Evolutionary conservation across 352 stramenopile species (phyloP), one percentile per base, ranked within the genome.

Genomic region (Globisporangium alternatum): DNA sequence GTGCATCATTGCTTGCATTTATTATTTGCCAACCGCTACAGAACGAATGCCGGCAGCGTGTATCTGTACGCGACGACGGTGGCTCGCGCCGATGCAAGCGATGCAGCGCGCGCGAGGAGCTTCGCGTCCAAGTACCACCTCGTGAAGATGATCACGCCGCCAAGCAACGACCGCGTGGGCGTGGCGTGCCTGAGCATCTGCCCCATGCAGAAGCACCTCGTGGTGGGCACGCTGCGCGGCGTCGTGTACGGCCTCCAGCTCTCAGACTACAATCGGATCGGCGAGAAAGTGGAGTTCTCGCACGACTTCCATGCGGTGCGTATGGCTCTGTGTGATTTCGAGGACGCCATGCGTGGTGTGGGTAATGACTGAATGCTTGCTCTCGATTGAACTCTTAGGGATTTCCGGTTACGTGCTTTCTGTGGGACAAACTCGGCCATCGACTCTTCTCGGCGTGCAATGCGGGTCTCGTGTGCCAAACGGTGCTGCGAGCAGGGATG

Each of bases 221-320:
- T 93, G 1, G 83, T 96, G 13, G 88, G 88, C 28, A 95, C 83
- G 43, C 84, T 83, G 62, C 81, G 80, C 4, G 88, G 86, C 19
- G 74, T 92, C 37, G 83, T 96, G 37, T 94, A 96, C 68, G 86
- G 80, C 0, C 74, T 95, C 1, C 83, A 91, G 58, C 75, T 96
- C 12, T 77, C 78, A 5, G 88, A 96, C 65, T 93, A 93, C 72
- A 84, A 93, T 71, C 90, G 89, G 64, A 92, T 96, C 48, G 88
- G 88, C 47, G 88, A 95, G 65, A 91, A 91, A 65, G 76, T 94
- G 51, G 88, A 94, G 74, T 96, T 96, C 68, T 88, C 82, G 54
- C 87, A 96, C 60, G 82, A 93, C 54, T 93, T 96, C 67, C 87
- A 96, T 54, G 58, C 76, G 19, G 83, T 86, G 48, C 37, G 75